Evolutionary conservation across 108 stramenopile genomes (phyloP), one percentile per base, ranked within the genome.

Genomic region (Skeletonema marinoi): DNA sequence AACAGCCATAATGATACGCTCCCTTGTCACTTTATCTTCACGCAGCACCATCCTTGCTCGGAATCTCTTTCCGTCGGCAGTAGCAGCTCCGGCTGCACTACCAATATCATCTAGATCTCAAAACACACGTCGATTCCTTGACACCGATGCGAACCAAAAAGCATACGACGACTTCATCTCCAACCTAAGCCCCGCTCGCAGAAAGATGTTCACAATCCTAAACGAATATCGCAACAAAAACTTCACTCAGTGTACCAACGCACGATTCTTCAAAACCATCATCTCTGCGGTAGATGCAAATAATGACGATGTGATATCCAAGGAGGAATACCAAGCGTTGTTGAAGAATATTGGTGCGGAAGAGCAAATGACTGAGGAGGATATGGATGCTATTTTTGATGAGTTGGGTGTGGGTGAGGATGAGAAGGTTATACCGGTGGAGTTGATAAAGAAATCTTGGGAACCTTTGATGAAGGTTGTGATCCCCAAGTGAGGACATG

Each of bases 261-360:
- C 73, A 9, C 73, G 79, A 5, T 80, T 80, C 17, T 25, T 80
- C 17, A 68, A 74, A 12, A 48, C 56, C 42, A 69, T 80, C 30
- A 68, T 67, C 25, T 68, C 67, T 5, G 73, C 79, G 16, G 66
- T 74, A 21, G 74, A 80, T 75, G 5, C 39, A 12, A 66, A 80
- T 63, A 39, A 68, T n/a, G 79, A 80, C 29, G 41, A 64, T 50
- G 61, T 74, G 25, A 68, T 80, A 58, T 69, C 79, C 9, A 54
- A 48, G 36, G 66, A 62, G 17, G 79, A 80, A 30, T 60, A 66
- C 48, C 60, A 65, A 30, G 39, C 42, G 3, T 51, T 80, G 46
- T 64, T 80, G 60, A 75, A 51, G 67, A 75, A 80, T 50, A 75
- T 80, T 69, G 79, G 79, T 11, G 74, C 67, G 29, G 42, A 75